Evolutionary conservation across 768 basidiomycete genomes (phyloP).

Genomic region (Austroboletus eburneus): DNA sequence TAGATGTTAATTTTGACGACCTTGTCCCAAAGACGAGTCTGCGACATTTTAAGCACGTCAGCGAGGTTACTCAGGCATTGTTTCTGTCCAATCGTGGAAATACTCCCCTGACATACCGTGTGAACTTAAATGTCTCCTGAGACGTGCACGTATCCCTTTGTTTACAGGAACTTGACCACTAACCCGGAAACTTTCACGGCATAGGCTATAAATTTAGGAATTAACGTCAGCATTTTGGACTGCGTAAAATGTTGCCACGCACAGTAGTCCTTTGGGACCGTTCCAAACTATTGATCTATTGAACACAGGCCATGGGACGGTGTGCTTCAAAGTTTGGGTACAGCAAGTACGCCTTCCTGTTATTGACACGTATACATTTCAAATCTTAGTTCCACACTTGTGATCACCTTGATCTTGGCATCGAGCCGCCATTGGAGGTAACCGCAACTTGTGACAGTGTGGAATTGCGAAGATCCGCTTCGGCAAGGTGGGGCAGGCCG

Average conservation of each 20-base stretch:
- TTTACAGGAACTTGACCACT: constrained; percentile 58
- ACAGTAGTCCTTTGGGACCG: constrained; percentile 29
- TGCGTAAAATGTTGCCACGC: background rate
- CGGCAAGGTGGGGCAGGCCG: background rate
- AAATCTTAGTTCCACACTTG: too few species aligned
- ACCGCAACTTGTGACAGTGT: too few species aligned
- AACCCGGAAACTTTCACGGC: constrained; percentile 53
- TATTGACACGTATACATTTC: too few species aligned
- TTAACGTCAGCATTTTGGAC: background rate
- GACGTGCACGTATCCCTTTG: constrained; percentile 44
- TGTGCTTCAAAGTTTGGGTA: too few species aligned
- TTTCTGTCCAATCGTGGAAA: constrained; percentile 31
- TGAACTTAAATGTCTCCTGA: constrained; percentile 56
- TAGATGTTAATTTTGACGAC: constrained; percentile 57
- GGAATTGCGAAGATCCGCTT: constrained; percentile 1
- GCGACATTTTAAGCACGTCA: constrained; percentile 50
- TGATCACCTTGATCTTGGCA: constrained; percentile 1
- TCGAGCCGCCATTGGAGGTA: too few species aligned
- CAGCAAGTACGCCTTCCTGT: too few species aligned
- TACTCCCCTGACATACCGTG: constrained; percentile 39
- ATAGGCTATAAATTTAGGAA: constrained; percentile 37
- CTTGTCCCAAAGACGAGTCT: constrained; percentile 58
- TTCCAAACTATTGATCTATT: constrained; percentile 52
- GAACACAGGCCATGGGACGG: constrained; percentile 39
- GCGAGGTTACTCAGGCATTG: constrained; percentile 55